Evolutionary conservation across 345 rosid species (phyloP).

Genomic region (Cochlearia excelsa): DNA sequence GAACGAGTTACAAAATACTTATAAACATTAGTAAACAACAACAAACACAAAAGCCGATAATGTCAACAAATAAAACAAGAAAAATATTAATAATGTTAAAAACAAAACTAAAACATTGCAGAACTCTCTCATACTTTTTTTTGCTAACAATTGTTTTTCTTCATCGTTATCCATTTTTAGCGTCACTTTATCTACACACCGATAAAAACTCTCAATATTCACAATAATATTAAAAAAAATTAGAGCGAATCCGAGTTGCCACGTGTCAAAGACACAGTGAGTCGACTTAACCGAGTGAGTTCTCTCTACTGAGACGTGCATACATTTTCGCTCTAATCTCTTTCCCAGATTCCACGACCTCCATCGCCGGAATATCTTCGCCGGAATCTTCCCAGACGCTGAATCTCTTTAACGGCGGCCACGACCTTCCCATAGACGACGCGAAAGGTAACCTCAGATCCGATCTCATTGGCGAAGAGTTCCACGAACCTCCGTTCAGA

Average conservation of each 20-base stretch:
- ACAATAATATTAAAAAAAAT: not conserved
- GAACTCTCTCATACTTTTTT: not conserved
- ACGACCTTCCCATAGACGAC: slow-evolving; percentile 29
- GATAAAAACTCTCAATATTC: slow-evolving; percentile 19
- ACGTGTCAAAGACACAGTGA: not conserved
- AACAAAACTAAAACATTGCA: not conserved
- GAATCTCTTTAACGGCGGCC: slow-evolving; percentile 16
- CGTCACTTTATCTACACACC: slow-evolving; percentile 14
- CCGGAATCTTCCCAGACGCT: slow-evolving; percentile 43
- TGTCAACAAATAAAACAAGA: no score
- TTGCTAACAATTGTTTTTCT: not conserved
- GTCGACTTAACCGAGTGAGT: slow-evolving; percentile 39
- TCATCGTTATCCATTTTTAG: not conserved
- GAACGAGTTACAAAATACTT: no score
- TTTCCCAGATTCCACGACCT: slow-evolving; percentile 65
- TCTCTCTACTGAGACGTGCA: slow-evolving; percentile 51
- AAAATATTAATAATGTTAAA: no score
- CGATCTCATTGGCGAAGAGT: slow-evolving; percentile 35
- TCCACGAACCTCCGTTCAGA: slow-evolving; percentile 40
- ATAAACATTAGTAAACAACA: no score
- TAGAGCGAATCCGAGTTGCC: no score
- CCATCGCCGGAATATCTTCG: slow-evolving; percentile 55
- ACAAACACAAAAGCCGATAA: no score
- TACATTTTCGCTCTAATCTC: slow-evolving; percentile 53
- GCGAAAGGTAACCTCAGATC: slow-evolving; percentile 39